These are phyloP conservation scores for Elymus sibiricus DNA, from an alignment of 176 grass and related monocot species.

Conservation along the genomic window DNA sequence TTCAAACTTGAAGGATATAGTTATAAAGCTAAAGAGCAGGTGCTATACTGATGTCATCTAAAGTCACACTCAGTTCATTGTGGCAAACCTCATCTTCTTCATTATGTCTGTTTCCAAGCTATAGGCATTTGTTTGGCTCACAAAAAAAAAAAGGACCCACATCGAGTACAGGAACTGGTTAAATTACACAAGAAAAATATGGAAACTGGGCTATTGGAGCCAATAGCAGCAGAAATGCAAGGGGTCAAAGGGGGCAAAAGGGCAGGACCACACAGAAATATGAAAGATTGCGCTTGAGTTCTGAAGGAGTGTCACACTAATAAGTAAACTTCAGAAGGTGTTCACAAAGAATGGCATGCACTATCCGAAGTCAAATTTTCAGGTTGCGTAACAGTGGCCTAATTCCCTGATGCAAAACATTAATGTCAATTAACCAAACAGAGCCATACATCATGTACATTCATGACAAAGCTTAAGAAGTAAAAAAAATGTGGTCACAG, in stretches of 20 bases:
- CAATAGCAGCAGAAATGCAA: not conserved
- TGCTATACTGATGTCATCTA: not conserved
- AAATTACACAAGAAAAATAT: not conserved
- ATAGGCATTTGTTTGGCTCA: not conserved
- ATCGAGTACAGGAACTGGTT: not conserved
- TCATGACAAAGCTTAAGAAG: not conserved
- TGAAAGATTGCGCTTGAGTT: not conserved
- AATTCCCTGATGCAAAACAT: not conserved
- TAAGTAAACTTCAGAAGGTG: not conserved
- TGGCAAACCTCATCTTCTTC: not conserved
- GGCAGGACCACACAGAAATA: not conserved
- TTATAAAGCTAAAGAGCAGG: not conserved
- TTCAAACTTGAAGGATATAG: not conserved
- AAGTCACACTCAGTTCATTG: slow-evolving; percentile 3
- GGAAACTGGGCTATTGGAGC: not conserved
- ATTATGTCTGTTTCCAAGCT: not conserved
- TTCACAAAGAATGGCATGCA: not conserved
- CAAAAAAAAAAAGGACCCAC: not conserved
- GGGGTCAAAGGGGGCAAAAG: not conserved
- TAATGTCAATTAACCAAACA: not conserved
- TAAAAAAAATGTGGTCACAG: not conserved
- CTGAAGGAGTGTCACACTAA: not conserved
- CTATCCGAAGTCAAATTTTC: not conserved
- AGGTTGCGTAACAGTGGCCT: not conserved
- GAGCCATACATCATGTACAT: not conserved